Conservation (phyloP, 1,284 basidiomycete genomes). For the Abortiporus biennis region DNA sequence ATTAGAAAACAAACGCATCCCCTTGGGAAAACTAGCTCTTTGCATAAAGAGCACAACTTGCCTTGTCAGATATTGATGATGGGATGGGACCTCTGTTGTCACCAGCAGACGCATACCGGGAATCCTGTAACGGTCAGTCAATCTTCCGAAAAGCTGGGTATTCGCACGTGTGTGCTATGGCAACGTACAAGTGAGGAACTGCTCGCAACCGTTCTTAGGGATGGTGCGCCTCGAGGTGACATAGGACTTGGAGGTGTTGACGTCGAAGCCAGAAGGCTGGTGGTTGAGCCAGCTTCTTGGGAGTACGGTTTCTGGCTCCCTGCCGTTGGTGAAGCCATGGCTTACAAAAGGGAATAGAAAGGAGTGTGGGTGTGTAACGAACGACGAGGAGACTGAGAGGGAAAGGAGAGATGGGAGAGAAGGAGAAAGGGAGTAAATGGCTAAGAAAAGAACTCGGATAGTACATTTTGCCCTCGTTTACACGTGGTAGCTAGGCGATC, state of each 20-base stretch:
- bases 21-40: neutral
- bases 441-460: too few species aligned
- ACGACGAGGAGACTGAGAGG: slow-evolving; percentile 8
- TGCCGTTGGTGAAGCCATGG: slow-evolving; percentile 9
- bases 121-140: slow-evolving; percentile 29
- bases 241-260: slow-evolving; percentile 21
- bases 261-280: slow-evolving; percentile 39
- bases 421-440: slow-evolving; percentile 1
- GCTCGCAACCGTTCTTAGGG: slow-evolving; percentile 31
- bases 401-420: neutral
- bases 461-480: too few species aligned
- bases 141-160: neutral
- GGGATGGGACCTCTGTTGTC: slow-evolving; percentile 15
- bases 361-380: slow-evolving; percentile 11
- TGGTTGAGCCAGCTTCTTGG: slow-evolving; percentile 35
- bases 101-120: slow-evolving; percentile 30
- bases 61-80: slow-evolving; percentile 29
- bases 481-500: too few species aligned
- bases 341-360: slow-evolving; percentile 7
- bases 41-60: slow-evolving; percentile 5
- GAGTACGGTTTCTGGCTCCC: slow-evolving; percentile 14
- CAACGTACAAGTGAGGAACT: slow-evolving; percentile 32
- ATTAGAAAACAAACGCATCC: neutral
- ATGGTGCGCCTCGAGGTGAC: slow-evolving; percentile 29
- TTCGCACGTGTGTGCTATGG: neutral